Conservation (phyloP, 306 rosid species). For the Argentina anserina region DNA sequence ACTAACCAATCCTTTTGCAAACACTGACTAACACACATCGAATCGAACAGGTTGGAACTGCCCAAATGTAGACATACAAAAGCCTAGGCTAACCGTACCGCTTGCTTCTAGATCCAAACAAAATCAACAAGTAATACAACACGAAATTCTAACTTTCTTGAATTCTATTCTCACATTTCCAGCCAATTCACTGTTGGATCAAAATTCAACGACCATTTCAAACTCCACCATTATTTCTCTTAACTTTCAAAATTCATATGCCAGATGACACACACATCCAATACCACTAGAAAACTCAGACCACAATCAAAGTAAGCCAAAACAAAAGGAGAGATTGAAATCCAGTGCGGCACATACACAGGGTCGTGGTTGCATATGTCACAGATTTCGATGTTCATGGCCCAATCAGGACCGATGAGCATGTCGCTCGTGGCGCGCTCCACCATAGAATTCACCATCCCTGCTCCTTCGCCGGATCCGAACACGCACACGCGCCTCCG, state of each 20-base stretch:
- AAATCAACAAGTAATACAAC: background rate
- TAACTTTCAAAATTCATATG: background rate
- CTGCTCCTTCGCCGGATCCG: constrained; percentile 30
- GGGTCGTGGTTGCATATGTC: constrained; percentile 85
- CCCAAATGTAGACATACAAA: background rate
- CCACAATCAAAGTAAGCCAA: background rate
- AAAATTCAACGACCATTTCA: constrained; percentile 13
- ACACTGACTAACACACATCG: background rate
- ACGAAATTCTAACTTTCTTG: background rate
- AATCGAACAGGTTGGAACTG: background rate
- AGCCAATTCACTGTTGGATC: constrained; percentile 18
- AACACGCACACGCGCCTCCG: constrained; percentile 25
- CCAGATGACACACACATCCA: background rate
- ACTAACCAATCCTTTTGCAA: background rate
- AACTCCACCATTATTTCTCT: background rate
- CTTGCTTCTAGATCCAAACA: constrained; percentile 1
- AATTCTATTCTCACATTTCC: background rate
- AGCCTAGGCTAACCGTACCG: background rate
- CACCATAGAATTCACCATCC: constrained; percentile 90
- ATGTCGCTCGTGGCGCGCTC: constrained; percentile 92
- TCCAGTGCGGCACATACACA: constrained; percentile 52
- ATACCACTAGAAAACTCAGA: background rate
- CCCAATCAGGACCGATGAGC: constrained; percentile 99
- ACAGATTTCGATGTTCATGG: constrained; percentile 97
- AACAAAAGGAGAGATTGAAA: constrained; percentile 17